Evolutionary conservation across 208 protist species (phyloP).

Genomic region (Leishmania aethiopica): DNA sequence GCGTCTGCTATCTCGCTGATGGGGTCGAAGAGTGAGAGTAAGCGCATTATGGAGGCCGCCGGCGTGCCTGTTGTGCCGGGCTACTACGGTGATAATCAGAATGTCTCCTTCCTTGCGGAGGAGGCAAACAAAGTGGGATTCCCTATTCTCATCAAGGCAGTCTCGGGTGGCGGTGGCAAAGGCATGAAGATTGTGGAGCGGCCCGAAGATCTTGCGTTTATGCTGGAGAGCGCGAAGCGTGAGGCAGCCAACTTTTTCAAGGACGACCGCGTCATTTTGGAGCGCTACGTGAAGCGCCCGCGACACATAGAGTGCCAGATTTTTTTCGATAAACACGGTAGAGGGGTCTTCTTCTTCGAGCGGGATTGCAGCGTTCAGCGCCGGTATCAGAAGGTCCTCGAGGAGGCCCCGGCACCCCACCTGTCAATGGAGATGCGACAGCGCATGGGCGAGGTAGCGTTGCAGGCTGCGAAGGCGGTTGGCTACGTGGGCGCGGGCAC

Average conservation of each 20-base stretch:
- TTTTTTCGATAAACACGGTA: conserved; percentile 90
- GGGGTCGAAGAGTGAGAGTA: conserved; percentile 93
- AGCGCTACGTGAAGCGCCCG: conserved; percentile 91
- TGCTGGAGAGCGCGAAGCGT: conserved; percentile 90
- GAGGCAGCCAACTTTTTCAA: conserved; percentile 93
- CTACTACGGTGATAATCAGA: conserved; percentile 49
- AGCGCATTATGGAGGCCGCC: conserved; percentile 87
- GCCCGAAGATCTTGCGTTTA: conserved; percentile 82
- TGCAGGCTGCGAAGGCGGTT: conserved; percentile 83
- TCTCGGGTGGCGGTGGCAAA: conserved; percentile 66
- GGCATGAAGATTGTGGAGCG: conserved; percentile 86
- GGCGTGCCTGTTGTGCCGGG: conserved; percentile 34
- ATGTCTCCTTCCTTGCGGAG: conserved; percentile 15
- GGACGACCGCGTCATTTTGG: conserved; percentile 93
- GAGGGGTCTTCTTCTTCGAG: conserved; percentile 94
- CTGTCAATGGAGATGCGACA: conserved; percentile 55
- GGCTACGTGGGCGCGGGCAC: conserved; percentile 96
- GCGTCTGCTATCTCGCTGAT: conserved; percentile 91
- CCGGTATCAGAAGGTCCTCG: conserved; percentile 96
- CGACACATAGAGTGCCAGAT: conserved; percentile 95
- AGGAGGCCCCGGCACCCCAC: conserved; percentile 88
- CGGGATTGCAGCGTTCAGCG: conserved; percentile 96
- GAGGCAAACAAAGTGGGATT: conserved; percentile 83
- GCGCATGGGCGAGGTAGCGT: conserved; percentile 83
- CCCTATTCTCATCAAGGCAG: conserved; percentile 98